Base-by-base conservation (phyloP, 1,139 yeast genomes). In the Blastobotrys raffinosifermentans region DNA sequence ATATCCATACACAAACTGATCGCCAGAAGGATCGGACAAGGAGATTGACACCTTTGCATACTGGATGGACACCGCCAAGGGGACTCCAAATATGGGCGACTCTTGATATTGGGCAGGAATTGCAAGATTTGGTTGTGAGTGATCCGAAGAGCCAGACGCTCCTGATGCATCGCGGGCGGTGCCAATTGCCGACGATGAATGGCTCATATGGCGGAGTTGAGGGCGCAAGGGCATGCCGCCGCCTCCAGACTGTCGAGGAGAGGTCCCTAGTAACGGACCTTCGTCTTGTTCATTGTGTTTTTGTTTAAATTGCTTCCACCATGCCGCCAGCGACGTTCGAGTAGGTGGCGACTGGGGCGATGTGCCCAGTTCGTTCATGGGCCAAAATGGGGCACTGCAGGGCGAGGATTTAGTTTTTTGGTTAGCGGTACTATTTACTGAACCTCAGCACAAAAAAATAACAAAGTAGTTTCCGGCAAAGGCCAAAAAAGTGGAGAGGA, bases 1-100 rank as follows among this genome's bases (percentile, higher is more conserved):
- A 43, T 73, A 69, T 13, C 95, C 96, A 54, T 82, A 86, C 35
- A 77, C 76, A 38, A 78, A 70, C 32, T 75, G 74, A 34, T 76
- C 77, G 38, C 76, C 74, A 10, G 49, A 41, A 11, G 53, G 55
- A 43, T 61, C 58, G 7, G 81, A 68, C 8, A 83, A 75, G 16
- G 81, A 75, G 38, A 86, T 83, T 36, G 78, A 75, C 9, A 87
- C 89, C 42, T 75, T 73, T 0, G 97, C 95, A 44, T 80, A 74
- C 29, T 71, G 64, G 37, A 89, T 72, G 16, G 95, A 84, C 21
- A 73, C 72, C 17, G 73, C 75, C 20, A 91, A 66, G 1, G 91
- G 75, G 2, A 81, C 89, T n/a, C 96, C 96, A 64, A 91, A 91
- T 37, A 91, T 85, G n/a, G 62, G 60, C 27, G 51, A 44, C 8